Conservation (phyloP, 768 basidiomycete species). For the Phaffia tasmanica region DNA sequence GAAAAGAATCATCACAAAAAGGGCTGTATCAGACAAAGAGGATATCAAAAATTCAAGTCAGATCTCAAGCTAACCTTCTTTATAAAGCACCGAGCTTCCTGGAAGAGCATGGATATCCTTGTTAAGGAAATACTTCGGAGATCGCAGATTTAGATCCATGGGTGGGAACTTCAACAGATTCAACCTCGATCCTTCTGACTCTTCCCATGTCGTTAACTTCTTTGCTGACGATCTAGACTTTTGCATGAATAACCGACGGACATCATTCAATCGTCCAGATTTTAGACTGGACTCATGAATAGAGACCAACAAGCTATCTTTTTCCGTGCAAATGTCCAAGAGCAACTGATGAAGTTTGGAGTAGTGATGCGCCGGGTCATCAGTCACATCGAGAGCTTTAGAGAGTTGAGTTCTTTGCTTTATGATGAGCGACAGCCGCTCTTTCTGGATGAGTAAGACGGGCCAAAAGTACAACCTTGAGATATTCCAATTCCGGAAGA, state of each 20-base stretch:
- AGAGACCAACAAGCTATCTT: not conserved
- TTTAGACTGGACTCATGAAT: not conserved
- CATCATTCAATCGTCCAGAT: slow-evolving; percentile 7
- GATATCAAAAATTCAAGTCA: slow-evolving; percentile 44
- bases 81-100: slow-evolving; percentile 54
- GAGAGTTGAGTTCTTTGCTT: not conserved
- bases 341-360: no score
- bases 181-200: not conserved
- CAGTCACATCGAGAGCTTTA: not conserved
- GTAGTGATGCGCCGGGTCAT: no score
- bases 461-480: not conserved
- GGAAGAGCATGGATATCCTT: slow-evolving; percentile 53
- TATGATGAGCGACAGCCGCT: no score
- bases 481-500: slow-evolving; percentile 2
- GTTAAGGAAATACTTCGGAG: slow-evolving; percentile 16
- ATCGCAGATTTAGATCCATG: not conserved
- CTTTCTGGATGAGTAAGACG: not conserved
- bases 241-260: slow-evolving; percentile 4
- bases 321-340: no score
- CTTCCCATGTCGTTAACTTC: not conserved
- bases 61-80: slow-evolving; percentile 62
- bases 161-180: not conserved
- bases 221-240: not conserved
- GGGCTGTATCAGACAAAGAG: not conserved
- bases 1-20: slow-evolving; percentile 11